phyloP scores from a whole-genome alignment of 2,329 filamentous ascomycete species.

The Alternaria incomplexa region DNA sequence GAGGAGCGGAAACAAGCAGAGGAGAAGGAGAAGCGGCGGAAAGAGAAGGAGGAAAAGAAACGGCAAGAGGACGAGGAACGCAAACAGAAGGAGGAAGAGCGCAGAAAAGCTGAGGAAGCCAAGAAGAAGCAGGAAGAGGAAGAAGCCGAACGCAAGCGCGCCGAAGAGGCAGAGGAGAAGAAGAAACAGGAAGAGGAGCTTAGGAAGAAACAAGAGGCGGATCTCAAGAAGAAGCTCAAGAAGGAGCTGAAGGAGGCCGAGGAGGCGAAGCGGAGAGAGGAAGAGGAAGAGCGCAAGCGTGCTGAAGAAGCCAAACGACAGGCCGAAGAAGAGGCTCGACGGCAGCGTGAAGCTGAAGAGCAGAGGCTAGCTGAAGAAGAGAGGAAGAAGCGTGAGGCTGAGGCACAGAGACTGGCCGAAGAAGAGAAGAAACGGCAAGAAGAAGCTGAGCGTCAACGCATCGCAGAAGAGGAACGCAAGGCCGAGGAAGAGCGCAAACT shows the following conservation, averaged over 20 bases:
- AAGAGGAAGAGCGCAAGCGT: slow-evolving; percentile 54
- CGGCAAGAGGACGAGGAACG: slow-evolving; percentile 4
- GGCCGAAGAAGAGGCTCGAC: slow-evolving; percentile 31
- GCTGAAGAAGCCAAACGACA: slow-evolving; percentile 52
- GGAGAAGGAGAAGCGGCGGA: slow-evolving; percentile 6
- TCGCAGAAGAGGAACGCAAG: slow-evolving; percentile 50
- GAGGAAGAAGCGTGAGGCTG: slow-evolving; percentile 65
- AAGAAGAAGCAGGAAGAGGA: slow-evolving; percentile 10
- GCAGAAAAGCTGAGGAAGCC: slow-evolving; percentile 11
- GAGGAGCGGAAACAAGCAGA: slow-evolving; percentile 16
- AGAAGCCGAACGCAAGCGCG: not conserved
- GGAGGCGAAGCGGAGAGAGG: slow-evolving; percentile 62
- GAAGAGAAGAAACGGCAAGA: slow-evolving; percentile 44
- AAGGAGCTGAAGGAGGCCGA: slow-evolving; percentile 47
- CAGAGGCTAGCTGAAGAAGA: slow-evolving; percentile 51
- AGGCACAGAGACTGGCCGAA: slow-evolving; percentile 16
- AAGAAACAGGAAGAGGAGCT: not conserved
- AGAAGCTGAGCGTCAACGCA: slow-evolving; percentile 62
- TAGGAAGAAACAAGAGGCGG: slow-evolving; percentile 18
- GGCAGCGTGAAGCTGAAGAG: slow-evolving; percentile 54
- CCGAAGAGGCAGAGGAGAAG: not conserved
- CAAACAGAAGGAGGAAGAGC: slow-evolving; percentile 18
- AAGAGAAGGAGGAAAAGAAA: slow-evolving; percentile 3
- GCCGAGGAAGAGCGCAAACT: slow-evolving; percentile 46
- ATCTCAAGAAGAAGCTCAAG: slow-evolving; percentile 46